phyloP scores from a whole-genome alignment of 306 rosid genomes.

The Vicia faba region DNA sequence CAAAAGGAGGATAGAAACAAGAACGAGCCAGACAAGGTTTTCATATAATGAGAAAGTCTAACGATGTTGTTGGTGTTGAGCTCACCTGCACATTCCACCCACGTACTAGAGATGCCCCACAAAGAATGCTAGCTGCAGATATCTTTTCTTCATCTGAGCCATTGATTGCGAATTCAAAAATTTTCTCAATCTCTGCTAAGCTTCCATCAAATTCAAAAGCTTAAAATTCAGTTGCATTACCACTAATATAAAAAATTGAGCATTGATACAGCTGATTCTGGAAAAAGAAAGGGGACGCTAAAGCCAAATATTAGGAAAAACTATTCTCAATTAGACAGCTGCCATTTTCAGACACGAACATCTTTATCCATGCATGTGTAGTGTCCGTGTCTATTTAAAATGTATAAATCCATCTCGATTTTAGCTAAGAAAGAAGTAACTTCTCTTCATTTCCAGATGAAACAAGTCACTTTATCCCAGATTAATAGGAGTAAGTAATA shows the following conservation, averaged over 20 bases:
- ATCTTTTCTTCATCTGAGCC: conserved; percentile 91
- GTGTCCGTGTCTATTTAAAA: conserved; percentile 7
- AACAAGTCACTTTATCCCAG: conserved; percentile 14
- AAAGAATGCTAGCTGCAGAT: conserved; percentile 88
- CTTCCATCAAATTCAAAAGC: conserved; percentile 97
- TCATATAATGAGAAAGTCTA: conserved; percentile 25
- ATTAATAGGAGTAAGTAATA: not conserved
- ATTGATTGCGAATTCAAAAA: conserved; percentile 72
- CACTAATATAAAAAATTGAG: conserved; percentile 70
- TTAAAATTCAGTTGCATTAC: conserved; percentile 86
- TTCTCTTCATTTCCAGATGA: conserved; percentile 26
- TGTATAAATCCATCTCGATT: conserved; percentile 23
- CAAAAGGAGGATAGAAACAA: conserved; percentile 17
- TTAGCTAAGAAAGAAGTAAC: conserved; percentile 1
- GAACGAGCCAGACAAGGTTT: conserved; percentile 12
- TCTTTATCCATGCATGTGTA: not conserved
- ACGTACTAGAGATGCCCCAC: conserved; percentile 90
- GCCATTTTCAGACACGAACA: conserved; percentile 36
- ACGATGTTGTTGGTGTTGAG: conserved; percentile 5
- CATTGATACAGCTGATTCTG: conserved; percentile 71
- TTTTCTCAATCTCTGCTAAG: conserved; percentile 92
- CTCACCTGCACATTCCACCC: conserved; percentile 98
- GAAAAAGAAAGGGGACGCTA: conserved; percentile 50
- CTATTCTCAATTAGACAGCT: conserved; percentile 29
- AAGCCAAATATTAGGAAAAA: conserved; percentile 37